phyloP scores from a whole-genome alignment of 768 basidiomycete species.

The Tricholoma flavovirens region DNA sequence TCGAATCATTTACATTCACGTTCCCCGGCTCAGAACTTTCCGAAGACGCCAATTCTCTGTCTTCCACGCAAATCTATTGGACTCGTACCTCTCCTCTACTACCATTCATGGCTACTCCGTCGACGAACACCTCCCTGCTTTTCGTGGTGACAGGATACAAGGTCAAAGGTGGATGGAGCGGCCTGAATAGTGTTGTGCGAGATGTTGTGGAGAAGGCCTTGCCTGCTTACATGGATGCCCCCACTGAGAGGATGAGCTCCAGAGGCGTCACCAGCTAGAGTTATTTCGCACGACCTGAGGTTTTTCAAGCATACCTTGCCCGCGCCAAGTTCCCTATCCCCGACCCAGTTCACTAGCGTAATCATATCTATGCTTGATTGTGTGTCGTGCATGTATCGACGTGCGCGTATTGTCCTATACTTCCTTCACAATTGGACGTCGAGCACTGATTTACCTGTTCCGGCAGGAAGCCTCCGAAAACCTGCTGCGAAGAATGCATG shows the following conservation, averaged over 20 bases:
- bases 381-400: too few relatives aligned
- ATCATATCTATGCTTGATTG: background rate
- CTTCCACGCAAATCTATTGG: constrained; percentile 13
- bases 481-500: too few relatives aligned
- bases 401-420: too few relatives aligned
- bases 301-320: constrained; percentile 13
- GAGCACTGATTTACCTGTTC: too few relatives aligned
- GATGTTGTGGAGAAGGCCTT: constrained; percentile 7
- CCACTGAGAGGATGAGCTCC: background rate
- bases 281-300: constrained; percentile 15
- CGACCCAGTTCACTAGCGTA: constrained; percentile 1
- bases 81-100: constrained; percentile 11
- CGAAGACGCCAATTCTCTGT: constrained; percentile 2
- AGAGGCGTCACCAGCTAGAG: constrained; percentile 4
- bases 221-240: constrained; percentile 10
- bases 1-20: constrained; percentile 17
- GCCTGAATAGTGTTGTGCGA: background rate
- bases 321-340: constrained; percentile 15
- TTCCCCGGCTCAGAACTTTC: constrained; percentile 7
- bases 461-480: too few relatives aligned
- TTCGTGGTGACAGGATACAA: constrained; percentile 9
- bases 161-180: constrained; percentile 3
- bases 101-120: constrained; percentile 12
- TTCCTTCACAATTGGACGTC: too few relatives aligned
- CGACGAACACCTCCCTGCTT: constrained; percentile 5